Conservation (phyloP, 2,329 filamentous ascomycete genomes). For the Pseudovirgaria hyperparasitica region DNA sequence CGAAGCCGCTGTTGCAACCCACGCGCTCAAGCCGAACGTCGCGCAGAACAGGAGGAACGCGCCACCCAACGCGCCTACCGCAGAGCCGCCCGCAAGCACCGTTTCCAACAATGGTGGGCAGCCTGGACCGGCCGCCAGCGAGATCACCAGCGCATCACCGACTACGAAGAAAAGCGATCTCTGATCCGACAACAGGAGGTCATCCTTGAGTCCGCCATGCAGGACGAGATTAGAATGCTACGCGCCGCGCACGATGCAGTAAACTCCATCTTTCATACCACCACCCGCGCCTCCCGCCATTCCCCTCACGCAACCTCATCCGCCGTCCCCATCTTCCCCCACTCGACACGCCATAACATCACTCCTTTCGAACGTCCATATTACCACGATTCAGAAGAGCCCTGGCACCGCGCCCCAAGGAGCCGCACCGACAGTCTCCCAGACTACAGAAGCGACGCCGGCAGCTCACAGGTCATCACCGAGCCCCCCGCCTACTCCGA, state of each 20-base stretch:
- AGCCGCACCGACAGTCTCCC: slow-evolving; percentile 29
- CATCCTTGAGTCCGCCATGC: slow-evolving; percentile 31
- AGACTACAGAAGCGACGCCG: slow-evolving; percentile 29
- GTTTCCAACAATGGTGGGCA: slow-evolving; percentile 41
- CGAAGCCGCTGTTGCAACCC: slow-evolving; percentile 36
- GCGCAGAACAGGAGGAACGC: slow-evolving; percentile 42
- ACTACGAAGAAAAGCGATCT: slow-evolving; percentile 40
- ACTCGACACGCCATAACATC: slow-evolving; percentile 9
- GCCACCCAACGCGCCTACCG: slow-evolving; percentile 38
- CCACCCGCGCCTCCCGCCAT: slow-evolving; percentile 1
- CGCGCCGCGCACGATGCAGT: slow-evolving; percentile 41
- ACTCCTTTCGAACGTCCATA: no score
- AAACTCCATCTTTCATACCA: slow-evolving; percentile 31
- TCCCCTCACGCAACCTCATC: slow-evolving; percentile 5
- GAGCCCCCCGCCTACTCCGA: slow-evolving; percentile 31
- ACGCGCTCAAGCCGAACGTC: slow-evolving; percentile 38
- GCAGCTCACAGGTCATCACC: slow-evolving; percentile 12
- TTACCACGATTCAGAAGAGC: slow-evolving; percentile 16
- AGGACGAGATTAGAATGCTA: slow-evolving; percentile 35
- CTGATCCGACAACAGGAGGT: slow-evolving; percentile 34
- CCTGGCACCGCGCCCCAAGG: not conserved
- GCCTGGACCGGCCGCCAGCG: slow-evolving; percentile 20
- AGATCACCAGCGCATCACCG: slow-evolving; percentile 18
- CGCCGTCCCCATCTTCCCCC: slow-evolving; percentile 7
- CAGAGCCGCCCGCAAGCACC: slow-evolving; percentile 38